Evolutionary conservation across 768 basidiomycete species (phyloP), one percentile per base, ranked within the genome.

Genomic region (Kwoniella europaea): DNA sequence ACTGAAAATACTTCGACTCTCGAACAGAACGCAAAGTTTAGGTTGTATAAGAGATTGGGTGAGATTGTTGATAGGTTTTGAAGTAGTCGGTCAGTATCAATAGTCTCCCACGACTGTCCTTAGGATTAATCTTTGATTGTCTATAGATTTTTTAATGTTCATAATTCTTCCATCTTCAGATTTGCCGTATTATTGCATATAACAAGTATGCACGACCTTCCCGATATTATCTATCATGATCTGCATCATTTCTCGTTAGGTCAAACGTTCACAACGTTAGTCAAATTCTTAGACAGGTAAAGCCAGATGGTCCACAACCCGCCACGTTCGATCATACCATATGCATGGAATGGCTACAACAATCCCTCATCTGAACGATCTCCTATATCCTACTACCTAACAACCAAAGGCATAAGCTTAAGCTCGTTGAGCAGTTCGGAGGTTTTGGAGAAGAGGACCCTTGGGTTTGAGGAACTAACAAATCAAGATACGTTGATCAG

Each of bases 381-480:
- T 29, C 5, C 20, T 15, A 20, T 35, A 15, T 27, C 27, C 10
- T 64, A 57, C 65, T 46, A 59, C 16, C 57, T 58, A 27, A 59
- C 65, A 7, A 59, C 29, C 29, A 13, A 52, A 50, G 16, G 41
- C n/a, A 61, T 18, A 61, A 42, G 44, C 63, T 68, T 77, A 76
- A 72, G 78, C 81, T 71, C 82, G 80, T 68, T 80, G 75, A 71
- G 82, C 93, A 74, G 88, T 90, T 71, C 91, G 89, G 65, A 97
- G 87, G 88, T 97, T 96, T 82, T 87, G 77, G 86, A 93, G 91
- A 70, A 96, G 87, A 65, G 89, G 88, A 71, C 94, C 94, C 87
- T 90, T 92, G 69, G 91, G 90, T 76, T 90, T 88, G 85, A 97
- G 93, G 86, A 91, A 96, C 85, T 95, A 29, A 27, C 27, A 27